Conservation (phyloP, 352 stramenopile genomes). For the Pythium biforme region DNA sequence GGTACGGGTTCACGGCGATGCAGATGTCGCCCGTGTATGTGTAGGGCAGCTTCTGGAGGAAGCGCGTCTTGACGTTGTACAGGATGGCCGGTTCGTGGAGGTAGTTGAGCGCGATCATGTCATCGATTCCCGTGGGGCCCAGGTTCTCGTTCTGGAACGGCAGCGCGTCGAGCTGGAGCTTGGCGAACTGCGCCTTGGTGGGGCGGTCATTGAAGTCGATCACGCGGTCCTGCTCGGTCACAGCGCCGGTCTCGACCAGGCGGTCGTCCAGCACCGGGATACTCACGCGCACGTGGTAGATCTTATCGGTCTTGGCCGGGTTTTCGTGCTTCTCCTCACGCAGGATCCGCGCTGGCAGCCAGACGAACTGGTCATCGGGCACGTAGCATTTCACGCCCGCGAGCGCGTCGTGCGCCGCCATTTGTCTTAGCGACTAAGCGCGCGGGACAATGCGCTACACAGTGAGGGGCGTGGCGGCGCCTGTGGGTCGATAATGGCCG, state of each 20-base stretch:
- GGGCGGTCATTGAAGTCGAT: conserved; percentile 77
- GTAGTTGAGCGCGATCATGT: conserved; percentile 88
- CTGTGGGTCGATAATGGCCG: too few species aligned
- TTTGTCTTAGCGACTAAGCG: too few species aligned
- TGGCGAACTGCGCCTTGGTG: conserved; percentile 58
- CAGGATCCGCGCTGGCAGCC: conserved; percentile 73
- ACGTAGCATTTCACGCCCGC: conserved; percentile 79
- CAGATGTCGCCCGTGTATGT: conserved; percentile 97
- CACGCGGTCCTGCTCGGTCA: conserved; percentile 50
- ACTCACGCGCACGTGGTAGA: conserved; percentile 52
- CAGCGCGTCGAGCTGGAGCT: conserved; percentile 65
- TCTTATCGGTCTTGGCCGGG: conserved; percentile 48
- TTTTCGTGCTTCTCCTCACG: conserved; percentile 54
- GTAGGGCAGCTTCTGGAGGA: conserved; percentile 90
- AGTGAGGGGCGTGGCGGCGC: too few species aligned
- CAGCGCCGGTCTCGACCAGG: conserved; percentile 20
- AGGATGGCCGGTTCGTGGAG: conserved; percentile 90
- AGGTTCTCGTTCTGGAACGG: conserved; percentile 80
- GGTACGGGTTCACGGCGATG: conserved; percentile 97
- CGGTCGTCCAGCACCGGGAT: conserved; percentile 30
- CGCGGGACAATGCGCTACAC: too few species aligned
- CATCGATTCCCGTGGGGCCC: conserved; percentile 59
- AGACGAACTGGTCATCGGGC: conserved; percentile 72
- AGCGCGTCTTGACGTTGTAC: conserved; percentile 89
- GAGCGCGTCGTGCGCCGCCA: conserved; percentile 19